Evolutionary conservation across 1,284 basidiomycete genomes (phyloP).

Genomic region (Malassezia furfur): DNA sequence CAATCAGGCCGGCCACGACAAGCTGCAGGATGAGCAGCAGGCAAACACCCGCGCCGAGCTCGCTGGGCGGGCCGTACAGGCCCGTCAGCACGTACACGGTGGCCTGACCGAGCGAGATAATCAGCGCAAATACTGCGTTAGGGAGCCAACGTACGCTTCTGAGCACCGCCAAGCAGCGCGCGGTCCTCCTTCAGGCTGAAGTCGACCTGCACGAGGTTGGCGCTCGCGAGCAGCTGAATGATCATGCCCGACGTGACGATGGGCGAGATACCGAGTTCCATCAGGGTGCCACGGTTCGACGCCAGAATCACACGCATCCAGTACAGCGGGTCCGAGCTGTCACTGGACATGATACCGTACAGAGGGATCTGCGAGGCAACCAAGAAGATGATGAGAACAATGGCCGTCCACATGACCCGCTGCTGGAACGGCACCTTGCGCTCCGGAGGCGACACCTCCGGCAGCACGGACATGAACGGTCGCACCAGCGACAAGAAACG

Average conservation of each 20-base stretch:
- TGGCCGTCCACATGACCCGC: slow-evolving; percentile 46
- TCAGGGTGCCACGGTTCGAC: slow-evolving; percentile 92
- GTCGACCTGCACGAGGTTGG: slow-evolving; percentile 94
- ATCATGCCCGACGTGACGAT: slow-evolving; percentile 96
- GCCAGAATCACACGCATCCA: slow-evolving; percentile 99
- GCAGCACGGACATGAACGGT: slow-evolving; percentile 47
- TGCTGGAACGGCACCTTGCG: slow-evolving; percentile 47
- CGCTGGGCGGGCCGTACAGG: slow-evolving; percentile 84
- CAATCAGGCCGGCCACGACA: slow-evolving; percentile 84
- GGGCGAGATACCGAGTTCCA: slow-evolving; percentile 97
- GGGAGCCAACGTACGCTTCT: slow-evolving; percentile 68
- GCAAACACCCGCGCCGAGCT: slow-evolving; percentile 92
- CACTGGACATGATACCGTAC: slow-evolving; percentile 48
- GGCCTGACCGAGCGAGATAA: slow-evolving; percentile 90
- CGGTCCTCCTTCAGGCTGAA: slow-evolving; percentile 94
- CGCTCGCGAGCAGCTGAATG: slow-evolving; percentile 96
- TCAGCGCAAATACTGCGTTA: slow-evolving; percentile 75
- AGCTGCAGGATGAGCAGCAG: slow-evolving; percentile 88
- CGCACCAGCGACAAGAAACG: slow-evolving; percentile 47
- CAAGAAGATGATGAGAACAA: slow-evolving; percentile 47
- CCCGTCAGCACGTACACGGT: slow-evolving; percentile 96
- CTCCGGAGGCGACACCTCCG: slow-evolving; percentile 47
- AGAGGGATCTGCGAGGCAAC: slow-evolving; percentile 47
- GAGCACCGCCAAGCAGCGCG: slow-evolving; percentile 86
- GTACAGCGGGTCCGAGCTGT: slow-evolving; percentile 72